Base-by-base conservation (phyloP, 1,284 basidiomycete genomes). In the Sparassis latifolia region DNA sequence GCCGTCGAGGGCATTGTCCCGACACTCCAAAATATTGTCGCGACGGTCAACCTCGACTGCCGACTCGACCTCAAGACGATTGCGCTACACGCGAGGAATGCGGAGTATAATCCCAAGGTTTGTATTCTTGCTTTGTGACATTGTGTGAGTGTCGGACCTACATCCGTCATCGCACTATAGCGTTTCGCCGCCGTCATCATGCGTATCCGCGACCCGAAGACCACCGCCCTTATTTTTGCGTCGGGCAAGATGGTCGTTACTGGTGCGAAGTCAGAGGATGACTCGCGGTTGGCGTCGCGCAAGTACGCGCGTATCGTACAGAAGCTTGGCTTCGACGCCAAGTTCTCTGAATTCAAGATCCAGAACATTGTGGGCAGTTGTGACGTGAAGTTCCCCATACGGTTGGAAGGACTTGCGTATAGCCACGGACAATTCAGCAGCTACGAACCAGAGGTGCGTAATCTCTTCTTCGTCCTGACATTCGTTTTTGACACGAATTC, bases 231-330 rank as follows among this genome's bases (percentile, higher is more conserved):
- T 58, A 99, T 99, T 70, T 99, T 99, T 70, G 97, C 97, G 32
- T 97, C 94, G 49, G 97, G 97, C 68, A 99, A 99, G 82, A 99
- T 99, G 92, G 97, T 99, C 66, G 96, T 98, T 53, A 99, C 97
- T 29, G 97, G 97, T 68, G 97, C 97, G 50, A 99, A 99, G 80
- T 93, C 89, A 35, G 97, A 99, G 73, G 97, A 99, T 69, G 96
- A 99, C 67, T 95, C 92, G 60, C 84, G 95, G 51, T 75, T 99
- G 51, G 97, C 97, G 45, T 96, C 94, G 60, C 88, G 97, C 67
- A 99, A 99, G 75, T 99, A 99, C 70, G 97, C 97, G 44, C 89
- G 97, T 54, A 99, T 99, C 65, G 96, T 99, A 47, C 97, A 99
- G 75, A 99, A 99, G 74, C 87, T 99, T 42, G 97, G 97, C 37